These are phyloP conservation scores for Corymbia calophylla DNA, from an alignment of 441 rosid species.

Conservation along the genomic window DNA sequence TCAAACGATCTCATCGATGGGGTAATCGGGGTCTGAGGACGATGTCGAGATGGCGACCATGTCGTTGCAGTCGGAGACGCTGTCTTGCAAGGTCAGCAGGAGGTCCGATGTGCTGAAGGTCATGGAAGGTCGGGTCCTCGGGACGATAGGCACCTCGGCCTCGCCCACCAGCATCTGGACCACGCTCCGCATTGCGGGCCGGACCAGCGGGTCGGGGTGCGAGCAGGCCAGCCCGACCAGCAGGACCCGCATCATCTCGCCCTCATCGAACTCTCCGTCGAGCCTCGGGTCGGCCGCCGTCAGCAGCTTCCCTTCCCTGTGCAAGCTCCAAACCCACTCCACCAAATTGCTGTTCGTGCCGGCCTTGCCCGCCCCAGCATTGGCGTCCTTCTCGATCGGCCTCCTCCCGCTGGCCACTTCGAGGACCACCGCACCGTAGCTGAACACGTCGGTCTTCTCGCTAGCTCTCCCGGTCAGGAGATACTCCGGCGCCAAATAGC, in stretches of 20 bases:
- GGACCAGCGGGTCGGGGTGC: constrained; percentile 75
- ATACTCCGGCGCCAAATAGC: constrained; percentile 96
- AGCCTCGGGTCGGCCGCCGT: constrained; percentile 68
- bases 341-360: constrained; percentile 61
- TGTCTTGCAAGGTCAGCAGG: constrained; percentile 74
- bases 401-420: constrained; percentile 84
- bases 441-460: constrained; percentile 84
- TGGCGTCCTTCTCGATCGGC: constrained; percentile 69
- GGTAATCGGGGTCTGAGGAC: constrained; percentile 57
- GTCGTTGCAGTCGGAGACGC: constrained; percentile 77
- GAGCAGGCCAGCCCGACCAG: constrained; percentile 88
- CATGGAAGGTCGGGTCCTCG: constrained; percentile 70
- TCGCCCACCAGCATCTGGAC: constrained; percentile 91
- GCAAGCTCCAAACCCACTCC: constrained; percentile 94
- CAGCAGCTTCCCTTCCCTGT: constrained; percentile 65
- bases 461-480: constrained; percentile 80
- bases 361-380: constrained; percentile 13
- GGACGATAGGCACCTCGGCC: constrained; percentile 74
- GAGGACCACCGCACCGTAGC: constrained; percentile 90
- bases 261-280: constrained; percentile 43
- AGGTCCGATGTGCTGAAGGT: constrained; percentile 82
- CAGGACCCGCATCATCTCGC: constrained; percentile 57
- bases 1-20: constrained; percentile 45
- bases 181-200: constrained; percentile 83
- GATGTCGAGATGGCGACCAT: constrained; percentile 46